Evolutionary conservation across 2,329 filamentous ascomycete genomes (phyloP).

Genomic region (Paracamarosporium sp.): DNA sequence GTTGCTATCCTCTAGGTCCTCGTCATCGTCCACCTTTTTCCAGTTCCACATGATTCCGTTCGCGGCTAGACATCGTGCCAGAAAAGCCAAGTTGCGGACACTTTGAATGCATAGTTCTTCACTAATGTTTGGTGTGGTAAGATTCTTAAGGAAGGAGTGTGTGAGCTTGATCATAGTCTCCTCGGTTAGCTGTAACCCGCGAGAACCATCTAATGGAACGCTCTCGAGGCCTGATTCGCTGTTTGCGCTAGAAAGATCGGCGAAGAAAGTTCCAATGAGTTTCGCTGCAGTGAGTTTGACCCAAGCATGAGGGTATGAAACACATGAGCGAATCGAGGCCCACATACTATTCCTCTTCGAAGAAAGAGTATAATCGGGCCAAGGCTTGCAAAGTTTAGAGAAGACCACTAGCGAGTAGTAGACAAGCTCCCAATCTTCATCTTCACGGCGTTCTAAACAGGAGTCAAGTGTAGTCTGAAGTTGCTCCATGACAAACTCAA

Average conservation of each 20-base stretch:
- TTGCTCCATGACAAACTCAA: constrained; percentile 62
- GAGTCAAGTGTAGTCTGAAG: constrained; percentile 61
- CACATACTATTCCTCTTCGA: constrained; percentile 70
- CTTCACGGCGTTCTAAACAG: constrained; percentile 58
- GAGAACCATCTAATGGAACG: constrained; percentile 71
- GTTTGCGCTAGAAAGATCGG: constrained; percentile 74
- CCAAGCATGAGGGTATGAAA: constrained; percentile 74
- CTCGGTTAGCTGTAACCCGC: constrained; percentile 71
- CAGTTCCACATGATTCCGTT: constrained; percentile 60
- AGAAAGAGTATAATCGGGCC: constrained; percentile 69
- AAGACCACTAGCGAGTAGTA: constrained; percentile 76
- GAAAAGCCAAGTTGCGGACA: constrained; percentile 81
- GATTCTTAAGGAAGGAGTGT: constrained; percentile 62
- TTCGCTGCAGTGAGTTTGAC: constrained; percentile 80
- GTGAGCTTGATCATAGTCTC: constrained; percentile 68
- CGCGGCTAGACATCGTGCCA: constrained; percentile 70
- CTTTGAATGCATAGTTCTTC: constrained; percentile 80
- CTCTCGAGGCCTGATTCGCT: constrained; percentile 59
- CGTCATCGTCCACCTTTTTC: constrained; percentile 53
- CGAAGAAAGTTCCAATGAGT: constrained; percentile 78
- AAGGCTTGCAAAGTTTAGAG: constrained; percentile 70
- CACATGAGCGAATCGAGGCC: constrained; percentile 69
- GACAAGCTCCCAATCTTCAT: constrained; percentile 73
- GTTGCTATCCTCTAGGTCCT: constrained; percentile 49
- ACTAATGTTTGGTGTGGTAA: constrained; percentile 70